Percentiles rank a stretch among this genome's conserved stretches.
These are phyloP conservation scores for Trichoderma lentiforme DNA, from an alignment of 2,329 filamentous ascomycete genomes.

Conservation along the genomic window DNA sequence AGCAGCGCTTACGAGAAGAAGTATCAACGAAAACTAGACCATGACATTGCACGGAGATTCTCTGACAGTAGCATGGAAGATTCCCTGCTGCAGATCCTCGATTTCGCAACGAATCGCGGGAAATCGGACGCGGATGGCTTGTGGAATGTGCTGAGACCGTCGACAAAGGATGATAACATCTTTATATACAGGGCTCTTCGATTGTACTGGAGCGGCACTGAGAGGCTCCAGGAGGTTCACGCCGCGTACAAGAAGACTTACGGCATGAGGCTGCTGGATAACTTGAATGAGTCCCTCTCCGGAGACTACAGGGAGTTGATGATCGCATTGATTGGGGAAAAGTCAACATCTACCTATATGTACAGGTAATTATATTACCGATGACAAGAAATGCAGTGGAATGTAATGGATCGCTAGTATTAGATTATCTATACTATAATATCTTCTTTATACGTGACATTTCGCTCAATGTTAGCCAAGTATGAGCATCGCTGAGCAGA, in stretches of 20 bases:
- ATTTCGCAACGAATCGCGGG: constrained; percentile 20
- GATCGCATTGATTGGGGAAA: constrained; percentile 24
- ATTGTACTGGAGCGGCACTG: constrained; percentile 27
- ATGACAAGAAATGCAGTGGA: not conserved
- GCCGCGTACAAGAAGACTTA: constrained; percentile 23
- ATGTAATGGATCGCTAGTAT: too few species aligned
- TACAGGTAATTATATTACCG: not conserved
- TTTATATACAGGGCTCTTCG: not conserved
- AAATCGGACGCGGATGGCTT: constrained; percentile 28
- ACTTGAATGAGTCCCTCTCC: constrained; percentile 23
- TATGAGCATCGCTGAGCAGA: not conserved
- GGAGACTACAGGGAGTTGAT: constrained; percentile 27
- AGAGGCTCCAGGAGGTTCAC: constrained; percentile 27
- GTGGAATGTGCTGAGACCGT: constrained; percentile 26
- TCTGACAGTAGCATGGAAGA: constrained; percentile 35
- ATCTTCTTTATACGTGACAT: not conserved
- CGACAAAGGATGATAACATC: constrained; percentile 21
- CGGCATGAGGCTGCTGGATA: constrained; percentile 15
- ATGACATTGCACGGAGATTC: constrained; percentile 1
- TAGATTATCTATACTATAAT: not conserved
- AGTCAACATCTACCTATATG: not conserved
- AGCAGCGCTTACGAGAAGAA: constrained; percentile 26
- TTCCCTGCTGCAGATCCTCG: constrained; percentile 29
- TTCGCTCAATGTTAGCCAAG: not conserved
- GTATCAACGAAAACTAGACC: constrained; percentile 29